Evolutionary conservation across 352 stramenopile genomes (phyloP), one percentile per base, ranked within the genome.

Genomic region (Aphanomyces cochlioides): DNA sequence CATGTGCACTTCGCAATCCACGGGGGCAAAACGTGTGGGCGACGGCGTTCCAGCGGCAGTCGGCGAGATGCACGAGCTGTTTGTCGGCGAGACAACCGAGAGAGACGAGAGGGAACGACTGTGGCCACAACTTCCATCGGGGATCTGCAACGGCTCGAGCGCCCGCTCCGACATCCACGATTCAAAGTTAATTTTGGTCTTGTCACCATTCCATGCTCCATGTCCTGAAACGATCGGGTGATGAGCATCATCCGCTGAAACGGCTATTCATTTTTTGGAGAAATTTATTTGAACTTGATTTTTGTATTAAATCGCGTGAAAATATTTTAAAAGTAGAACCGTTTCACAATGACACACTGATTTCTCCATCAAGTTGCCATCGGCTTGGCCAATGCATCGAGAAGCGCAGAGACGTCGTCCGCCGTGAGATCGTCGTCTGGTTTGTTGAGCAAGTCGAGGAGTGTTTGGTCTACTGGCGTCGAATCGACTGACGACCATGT

Each of bases 391-490:
- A 61, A 61, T 7, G 54, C 15, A 19, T 19, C 54, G 28, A 95
- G 78, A 47, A 95, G 67, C 50, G 84, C 77, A 40, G 85, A 91
- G 53, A 95, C 81, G 66, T 95, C 87, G 66, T 95, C 87, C 56
- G 93, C 85, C 8, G 85, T 91, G 7, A 95, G 77, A 69, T 95
- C 85, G 17, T 82, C 81, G 66, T 95, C 87, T 48, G 89, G 77
- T 69, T 95, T 95, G 34, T 79, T 84, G 63, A 95, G 71, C 70
- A 95, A 90, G 79, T 74, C n/a, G 80, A 34, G n/a, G 37, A 21
- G 50, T 6, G 8, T 56, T 12, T 66, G 53, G 7, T 28, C 47
- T 40, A 21, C 28, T 56, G 47, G 36, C 7, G 3, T 50, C 54
- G 8, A 45, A 34, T 28, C 28, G 28, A 28, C 28, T 28, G 28